A percentile compares a stretch with the other conserved stretches of the same genome.
phyloP scores from a whole-genome alignment of 169 alveolate genomes.

The Eimeria nieschulzi region DNA sequence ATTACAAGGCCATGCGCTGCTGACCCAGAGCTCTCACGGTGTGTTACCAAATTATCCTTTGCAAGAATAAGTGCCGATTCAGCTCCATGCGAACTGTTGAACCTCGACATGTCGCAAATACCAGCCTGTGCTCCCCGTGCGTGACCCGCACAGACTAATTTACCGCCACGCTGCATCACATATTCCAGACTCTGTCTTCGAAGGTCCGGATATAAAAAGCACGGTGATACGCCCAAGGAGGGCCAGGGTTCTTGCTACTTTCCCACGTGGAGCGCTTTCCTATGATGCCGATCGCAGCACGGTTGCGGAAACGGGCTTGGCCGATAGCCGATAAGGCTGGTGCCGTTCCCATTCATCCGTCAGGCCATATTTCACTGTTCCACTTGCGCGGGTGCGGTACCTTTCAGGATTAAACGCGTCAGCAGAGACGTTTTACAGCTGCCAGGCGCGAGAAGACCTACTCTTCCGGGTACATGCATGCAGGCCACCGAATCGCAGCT shows the following conservation, averaged over 20 bases:
- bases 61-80: no score
- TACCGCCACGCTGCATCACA: slow-evolving; percentile 62
- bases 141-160: background rate
- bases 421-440: slow-evolving; percentile 77
- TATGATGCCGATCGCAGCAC: no score
- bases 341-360: no score
- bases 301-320: no score
- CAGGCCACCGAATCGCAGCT: background rate
- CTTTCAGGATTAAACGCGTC: slow-evolving; percentile 74
- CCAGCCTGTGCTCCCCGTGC: background rate
- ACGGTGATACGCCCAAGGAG: no score
- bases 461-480: slow-evolving; percentile 36
- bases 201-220: background rate
- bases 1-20: slow-evolving; percentile 70
- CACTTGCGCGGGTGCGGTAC: background rate
- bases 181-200: slow-evolving; percentile 56
- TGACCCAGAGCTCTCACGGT: slow-evolving; percentile 73
- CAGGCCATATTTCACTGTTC: no score
- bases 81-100: background rate
- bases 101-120: background rate
- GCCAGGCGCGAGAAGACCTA: slow-evolving; percentile 77
- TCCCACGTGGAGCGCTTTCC: no score
- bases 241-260: no score
- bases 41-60: background rate
- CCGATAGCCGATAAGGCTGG: no score